These are phyloP conservation scores for Saposhnikovia divaricata DNA, from an alignment of 129 eudicot genomes.

Conservation along the genomic window DNA sequence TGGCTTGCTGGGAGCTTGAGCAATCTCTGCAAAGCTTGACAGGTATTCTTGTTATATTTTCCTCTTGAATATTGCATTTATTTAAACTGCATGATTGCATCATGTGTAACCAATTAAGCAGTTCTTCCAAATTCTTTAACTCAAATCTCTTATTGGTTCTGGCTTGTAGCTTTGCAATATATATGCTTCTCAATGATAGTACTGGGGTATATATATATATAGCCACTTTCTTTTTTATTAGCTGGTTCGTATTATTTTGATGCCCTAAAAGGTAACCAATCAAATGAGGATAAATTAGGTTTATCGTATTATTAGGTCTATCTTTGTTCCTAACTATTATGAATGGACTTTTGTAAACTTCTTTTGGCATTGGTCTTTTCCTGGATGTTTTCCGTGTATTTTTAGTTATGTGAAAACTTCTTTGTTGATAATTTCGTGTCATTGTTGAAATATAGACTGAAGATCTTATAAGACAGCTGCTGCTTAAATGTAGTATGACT, in stretches of 20 bases:
- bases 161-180: background rate
- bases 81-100: background rate
- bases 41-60: slow-evolving; percentile 25
- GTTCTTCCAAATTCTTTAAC: background rate
- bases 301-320: background rate
- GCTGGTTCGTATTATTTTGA: background rate
- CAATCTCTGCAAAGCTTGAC: slow-evolving; percentile 85
- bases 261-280: background rate
- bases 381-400: too few species aligned
- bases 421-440: background rate
- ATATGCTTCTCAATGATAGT: background rate
- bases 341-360: background rate
- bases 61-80: background rate
- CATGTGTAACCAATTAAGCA: background rate
- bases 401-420: background rate
- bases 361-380: background rate
- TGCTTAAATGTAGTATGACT: background rate
- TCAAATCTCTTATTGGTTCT: background rate
- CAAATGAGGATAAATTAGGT: background rate
- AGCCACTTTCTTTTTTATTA: background rate
- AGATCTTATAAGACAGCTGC: background rate
- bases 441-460: background rate
- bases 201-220: background rate
- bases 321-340: background rate
- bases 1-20: slow-evolving; percentile 97